Conservation (phyloP, 192 early-diverging fungal genomes). For the Allomyces arbusculus region DNA sequence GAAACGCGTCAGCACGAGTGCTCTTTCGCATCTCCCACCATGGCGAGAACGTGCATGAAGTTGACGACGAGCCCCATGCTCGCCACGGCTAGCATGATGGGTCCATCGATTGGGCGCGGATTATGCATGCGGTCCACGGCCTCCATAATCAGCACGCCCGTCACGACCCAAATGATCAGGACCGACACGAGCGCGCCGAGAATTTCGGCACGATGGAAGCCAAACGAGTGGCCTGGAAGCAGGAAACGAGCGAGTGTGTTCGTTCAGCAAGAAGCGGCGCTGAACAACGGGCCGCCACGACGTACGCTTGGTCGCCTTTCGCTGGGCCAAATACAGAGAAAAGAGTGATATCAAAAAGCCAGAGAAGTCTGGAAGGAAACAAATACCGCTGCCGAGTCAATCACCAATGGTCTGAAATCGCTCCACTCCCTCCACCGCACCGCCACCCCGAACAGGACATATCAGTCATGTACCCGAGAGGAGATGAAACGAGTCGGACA, state of each 20-base stretch:
- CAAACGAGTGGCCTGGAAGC: constrained; percentile 34
- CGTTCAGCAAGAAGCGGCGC: background rate
- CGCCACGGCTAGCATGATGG: constrained; percentile 48
- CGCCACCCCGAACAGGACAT: background rate
- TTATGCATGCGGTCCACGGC: constrained; percentile 41
- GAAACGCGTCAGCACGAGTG: constrained; percentile 8
- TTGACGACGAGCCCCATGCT: constrained; percentile 55
- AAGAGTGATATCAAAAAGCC: constrained; percentile 51
- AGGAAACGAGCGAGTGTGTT: background rate
- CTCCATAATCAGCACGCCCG: constrained; percentile 41
- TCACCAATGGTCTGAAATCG: background rate
- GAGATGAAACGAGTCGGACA: constrained; percentile 57
- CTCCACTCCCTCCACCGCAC: background rate
- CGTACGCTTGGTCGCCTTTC: constrained; percentile 36
- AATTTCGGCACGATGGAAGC: constrained; percentile 58
- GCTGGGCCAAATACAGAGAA: constrained; percentile 38
- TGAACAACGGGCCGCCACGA: background rate
- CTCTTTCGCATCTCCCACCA: background rate
- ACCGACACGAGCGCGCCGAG: constrained; percentile 57
- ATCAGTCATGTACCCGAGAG: constrained; percentile 27
- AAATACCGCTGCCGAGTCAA: background rate
- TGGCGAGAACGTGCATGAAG: constrained; percentile 29
- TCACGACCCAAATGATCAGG: constrained; percentile 58
- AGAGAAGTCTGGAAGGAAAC: constrained; percentile 29
- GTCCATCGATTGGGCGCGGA: constrained; percentile 41